These are phyloP conservation scores for Thraustotheca clavata DNA, from an alignment of 352 stramenopile genomes.

Conservation along the genomic window DNA sequence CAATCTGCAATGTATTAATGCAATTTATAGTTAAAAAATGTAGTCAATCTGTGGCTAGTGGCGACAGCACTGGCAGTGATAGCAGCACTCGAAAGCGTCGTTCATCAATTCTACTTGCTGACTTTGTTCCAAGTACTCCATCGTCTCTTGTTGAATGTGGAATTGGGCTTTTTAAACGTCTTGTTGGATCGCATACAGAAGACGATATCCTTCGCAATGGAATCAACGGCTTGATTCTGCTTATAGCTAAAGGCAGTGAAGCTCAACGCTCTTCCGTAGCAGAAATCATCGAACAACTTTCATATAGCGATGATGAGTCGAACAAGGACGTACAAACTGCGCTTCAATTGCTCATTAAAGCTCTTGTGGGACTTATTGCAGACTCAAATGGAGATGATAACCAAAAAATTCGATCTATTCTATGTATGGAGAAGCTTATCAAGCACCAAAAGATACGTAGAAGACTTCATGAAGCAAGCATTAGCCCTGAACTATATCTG, in stretches of 20 bases:
- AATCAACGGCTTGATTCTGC: conserved; percentile 4
- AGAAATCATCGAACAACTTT: background rate
- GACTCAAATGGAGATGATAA: background rate
- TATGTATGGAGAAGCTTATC: conserved; percentile 9
- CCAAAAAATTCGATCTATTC: conserved; percentile 18
- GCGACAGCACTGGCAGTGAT: background rate
- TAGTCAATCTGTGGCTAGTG: background rate
- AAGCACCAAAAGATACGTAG: conserved; percentile 3
- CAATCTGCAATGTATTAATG: background rate
- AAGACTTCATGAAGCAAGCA: background rate
- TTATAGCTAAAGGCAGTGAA: background rate
- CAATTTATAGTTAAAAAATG: background rate
- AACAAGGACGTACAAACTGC: background rate
- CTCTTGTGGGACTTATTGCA: background rate
- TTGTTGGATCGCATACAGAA: background rate
- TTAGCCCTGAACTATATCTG: conserved; percentile 19
- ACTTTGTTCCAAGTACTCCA: background rate
- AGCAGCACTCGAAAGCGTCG: background rate
- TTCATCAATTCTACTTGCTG: conserved; percentile 1
- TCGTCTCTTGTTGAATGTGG: conserved; percentile 3
- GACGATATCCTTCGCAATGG: background rate
- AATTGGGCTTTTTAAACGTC: conserved; percentile 6
- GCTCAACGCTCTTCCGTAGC: background rate
- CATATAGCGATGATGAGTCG: background rate
- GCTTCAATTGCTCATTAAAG: conserved; percentile 1